phyloP scores from a whole-genome alignment of 202 grass and related monocot species.

The Panicum virgatum region DNA sequence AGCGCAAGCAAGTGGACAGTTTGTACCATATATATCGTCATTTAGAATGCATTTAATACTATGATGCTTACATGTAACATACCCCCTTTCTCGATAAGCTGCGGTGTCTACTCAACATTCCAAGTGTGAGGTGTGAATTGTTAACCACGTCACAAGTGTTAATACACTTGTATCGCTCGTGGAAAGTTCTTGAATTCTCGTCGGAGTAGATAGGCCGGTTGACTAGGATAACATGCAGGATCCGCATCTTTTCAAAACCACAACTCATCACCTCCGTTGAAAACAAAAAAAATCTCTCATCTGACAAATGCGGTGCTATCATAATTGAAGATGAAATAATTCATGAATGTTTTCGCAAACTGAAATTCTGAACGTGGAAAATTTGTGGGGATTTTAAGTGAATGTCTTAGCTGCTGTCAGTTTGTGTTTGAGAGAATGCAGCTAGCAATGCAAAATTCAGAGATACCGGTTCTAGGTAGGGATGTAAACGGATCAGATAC shows the following conservation, averaged over 20 bases:
- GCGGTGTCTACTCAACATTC: too few species aligned
- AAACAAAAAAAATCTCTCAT: too few species aligned
- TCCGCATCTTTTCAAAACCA: neutral
- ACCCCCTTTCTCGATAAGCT: neutral
- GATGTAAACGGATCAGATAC: too few species aligned
- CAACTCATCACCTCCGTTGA: neutral
- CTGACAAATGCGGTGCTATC: neutral
- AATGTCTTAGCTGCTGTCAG: neutral
- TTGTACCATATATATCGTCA: neutral
- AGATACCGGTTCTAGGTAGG: neutral
- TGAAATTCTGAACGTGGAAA: neutral
- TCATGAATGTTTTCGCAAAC: neutral
- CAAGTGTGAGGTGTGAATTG: neutral
- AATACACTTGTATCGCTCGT: neutral
- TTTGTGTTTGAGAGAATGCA: too few species aligned
- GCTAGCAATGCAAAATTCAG: neutral
- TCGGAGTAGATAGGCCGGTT: neutral
- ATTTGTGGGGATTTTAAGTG: neutral
- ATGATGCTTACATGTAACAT: neutral
- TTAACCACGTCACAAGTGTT: neutral
- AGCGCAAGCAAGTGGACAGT: neutral
- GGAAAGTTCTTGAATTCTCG: neutral
- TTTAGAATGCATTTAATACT: neutral
- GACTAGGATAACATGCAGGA: too few species aligned
- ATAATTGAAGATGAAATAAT: neutral